phyloP scores from a whole-genome alignment of 2,329 filamentous ascomycete genomes.

The Nannizzia gypsea region DNA sequence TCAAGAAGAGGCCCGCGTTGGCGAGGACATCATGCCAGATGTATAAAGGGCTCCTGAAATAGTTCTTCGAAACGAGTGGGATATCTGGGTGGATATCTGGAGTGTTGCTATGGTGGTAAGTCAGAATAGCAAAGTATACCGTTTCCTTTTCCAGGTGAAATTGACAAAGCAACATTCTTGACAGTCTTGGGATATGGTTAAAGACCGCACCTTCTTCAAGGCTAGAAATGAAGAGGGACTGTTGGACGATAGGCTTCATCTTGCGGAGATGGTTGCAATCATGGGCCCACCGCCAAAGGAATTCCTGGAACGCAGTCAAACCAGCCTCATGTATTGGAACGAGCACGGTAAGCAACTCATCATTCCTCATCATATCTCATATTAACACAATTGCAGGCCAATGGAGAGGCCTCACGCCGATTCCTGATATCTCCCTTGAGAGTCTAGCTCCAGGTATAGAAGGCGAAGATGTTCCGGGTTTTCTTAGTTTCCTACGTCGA shows the following conservation, averaged over 20 bases:
- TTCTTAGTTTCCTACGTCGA: constrained; percentile 13
- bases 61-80: constrained; percentile 18
- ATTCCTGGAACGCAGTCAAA: constrained; percentile 13
- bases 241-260: constrained; percentile 13
- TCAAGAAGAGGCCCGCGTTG: not conserved
- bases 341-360: constrained; percentile 13
- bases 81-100: constrained; percentile 19
- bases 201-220: constrained; percentile 1
- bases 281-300: constrained; percentile 13
- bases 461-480: constrained; percentile 20
- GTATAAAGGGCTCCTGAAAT: constrained; percentile 19
- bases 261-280: constrained; percentile 19
- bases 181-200: constrained; percentile 10
- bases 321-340: constrained; percentile 19
- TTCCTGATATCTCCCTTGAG: constrained; percentile 11
- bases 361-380: not conserved
- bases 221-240: constrained; percentile 5
- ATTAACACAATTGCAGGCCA: constrained; percentile 7
- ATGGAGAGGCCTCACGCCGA: constrained; percentile 9
- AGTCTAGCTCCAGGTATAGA: not conserved
- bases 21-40: constrained; percentile 16
- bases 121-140: not conserved
- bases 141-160: not conserved
- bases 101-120: constrained; percentile 18
- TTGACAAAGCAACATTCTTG: not conserved